Evolutionary conservation across 225 moss, liverwort and hornwort species (phyloP), one percentile per base, ranked within the genome.

Genomic region (Thuidium tamariscinum): DNA sequence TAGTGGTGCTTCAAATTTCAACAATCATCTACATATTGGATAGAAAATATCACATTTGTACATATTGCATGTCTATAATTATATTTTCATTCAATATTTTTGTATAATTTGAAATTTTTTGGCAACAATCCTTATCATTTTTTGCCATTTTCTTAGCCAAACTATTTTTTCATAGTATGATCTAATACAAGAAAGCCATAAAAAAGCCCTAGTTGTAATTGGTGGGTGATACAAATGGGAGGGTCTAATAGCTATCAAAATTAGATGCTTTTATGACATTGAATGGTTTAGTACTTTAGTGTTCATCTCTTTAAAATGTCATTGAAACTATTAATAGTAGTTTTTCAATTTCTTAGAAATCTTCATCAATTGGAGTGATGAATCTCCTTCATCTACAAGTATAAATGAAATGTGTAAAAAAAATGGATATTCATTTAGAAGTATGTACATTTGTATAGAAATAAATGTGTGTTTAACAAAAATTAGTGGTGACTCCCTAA

Each of bases 141-240:
- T n/a, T n/a, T n/a, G n/a, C n/a, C n/a, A n/a, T n/a, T n/a, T n/a
- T n/a, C n/a, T n/a, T n/a, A n/a, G n/a, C n/a, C n/a, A n/a, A n/a
- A n/a, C n/a, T n/a, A n/a, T n/a, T n/a, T n/a, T n/a, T n/a, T n/a
- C n/a, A n/a, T n/a, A n/a, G n/a, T n/a, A n/a, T n/a, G n/a, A n/a
- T n/a, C n/a, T n/a, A n/a, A n/a, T n/a, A n/a, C n/a, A n/a, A n/a
- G n/a, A n/a, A n/a, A n/a, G n/a, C n/a, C n/a, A n/a, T n/a, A n/a
- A n/a, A n/a, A n/a, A n/a, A n/a, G n/a, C n/a, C n/a, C n/a, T n/a
- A n/a, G n/a, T n/a, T n/a, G n/a, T n/a, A n/a, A n/a, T n/a, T n/a
- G 2, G 26, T 70, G 26, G 3, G 1, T 15, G 0, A 70, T 0
- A 0, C 42, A 42, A 70, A 26, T 26, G 3, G 26, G 9, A 42